A percentile compares a stretch with the other conserved stretches of the same genome.
Conservation (phyloP, 1,139 yeast species). For the Taphrina flavorubra region DNA sequence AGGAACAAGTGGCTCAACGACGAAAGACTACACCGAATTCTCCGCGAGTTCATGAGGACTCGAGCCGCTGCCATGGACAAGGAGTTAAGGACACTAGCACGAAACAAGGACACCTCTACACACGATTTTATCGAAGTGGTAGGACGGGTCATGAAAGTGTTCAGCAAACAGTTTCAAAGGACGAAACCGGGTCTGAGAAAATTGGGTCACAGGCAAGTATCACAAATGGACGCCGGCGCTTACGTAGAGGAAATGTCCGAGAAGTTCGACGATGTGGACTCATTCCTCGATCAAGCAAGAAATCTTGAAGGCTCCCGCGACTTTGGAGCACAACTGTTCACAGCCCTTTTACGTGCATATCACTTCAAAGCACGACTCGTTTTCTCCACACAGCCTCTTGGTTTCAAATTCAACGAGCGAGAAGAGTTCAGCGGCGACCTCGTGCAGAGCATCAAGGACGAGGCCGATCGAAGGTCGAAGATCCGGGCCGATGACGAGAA, state of each 20-base stretch:
- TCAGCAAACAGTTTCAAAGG: slow-evolving; percentile 57
- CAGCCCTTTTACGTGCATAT: slow-evolving; percentile 71
- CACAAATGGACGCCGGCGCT: slow-evolving; percentile 23
- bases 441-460: not conserved
- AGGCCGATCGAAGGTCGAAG: not conserved
- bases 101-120: not conserved
- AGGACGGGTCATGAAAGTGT: slow-evolving; percentile 49
- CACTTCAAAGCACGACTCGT: slow-evolving; percentile 76
- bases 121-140: slow-evolving; percentile 35
- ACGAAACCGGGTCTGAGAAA: slow-evolving; percentile 42
- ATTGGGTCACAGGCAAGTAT: slow-evolving; percentile 30
- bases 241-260: slow-evolving; percentile 46
- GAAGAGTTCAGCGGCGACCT: slow-evolving; percentile 28
- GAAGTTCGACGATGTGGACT: slow-evolving; percentile 48
- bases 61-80: slow-evolving; percentile 16
- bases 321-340: slow-evolving; percentile 84
- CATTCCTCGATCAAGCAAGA: slow-evolving; percentile 56
- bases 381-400: slow-evolving; percentile 88
- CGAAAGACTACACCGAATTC: slow-evolving; percentile 52
- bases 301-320: slow-evolving; percentile 73
- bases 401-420: slow-evolving; percentile 61
- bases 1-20: slow-evolving; percentile 81
- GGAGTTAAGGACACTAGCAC: slow-evolving; percentile 6
- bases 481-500: not conserved
- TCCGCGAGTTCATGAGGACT: slow-evolving; percentile 33